Conservation (phyloP, 129 eudicot genomes). For the Artemisia annua region DNA sequence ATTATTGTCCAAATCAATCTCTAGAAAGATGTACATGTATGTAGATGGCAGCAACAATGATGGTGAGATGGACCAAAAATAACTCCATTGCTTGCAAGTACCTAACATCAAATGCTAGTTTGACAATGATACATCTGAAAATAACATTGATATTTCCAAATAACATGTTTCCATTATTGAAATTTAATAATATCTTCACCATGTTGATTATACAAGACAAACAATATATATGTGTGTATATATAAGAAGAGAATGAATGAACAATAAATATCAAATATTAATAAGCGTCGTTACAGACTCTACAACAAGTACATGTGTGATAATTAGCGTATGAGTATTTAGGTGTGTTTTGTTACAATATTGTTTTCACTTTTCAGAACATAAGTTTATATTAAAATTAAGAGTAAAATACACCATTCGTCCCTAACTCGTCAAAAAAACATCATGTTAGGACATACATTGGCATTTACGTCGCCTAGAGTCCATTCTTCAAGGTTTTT, state of each 20-base stretch:
- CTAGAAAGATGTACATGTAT: neutral
- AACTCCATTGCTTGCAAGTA: slow-evolving; percentile 14
- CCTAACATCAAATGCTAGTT: slow-evolving; percentile 21
- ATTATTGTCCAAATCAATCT: neutral
- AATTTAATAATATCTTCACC: slow-evolving; percentile 7
- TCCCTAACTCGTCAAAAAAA: too few relatives aligned
- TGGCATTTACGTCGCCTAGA: too few relatives aligned
- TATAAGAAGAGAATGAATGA: too few relatives aligned
- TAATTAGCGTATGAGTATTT: too few relatives aligned
- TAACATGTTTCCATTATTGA: slow-evolving; percentile 13
- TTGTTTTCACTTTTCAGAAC: neutral
- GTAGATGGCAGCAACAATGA: slow-evolving; percentile 19
- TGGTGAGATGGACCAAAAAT: slow-evolving; percentile 19
- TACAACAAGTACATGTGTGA: neutral
- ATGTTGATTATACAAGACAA: neutral
- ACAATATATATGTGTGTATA: neutral
- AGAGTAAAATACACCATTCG: too few relatives aligned
- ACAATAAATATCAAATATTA: too few relatives aligned
- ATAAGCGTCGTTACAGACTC: too few relatives aligned
- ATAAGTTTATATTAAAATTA: neutral
- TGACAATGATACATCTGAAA: slow-evolving; percentile 28
- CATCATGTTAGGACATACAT: too few relatives aligned
- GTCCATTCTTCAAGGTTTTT: too few relatives aligned
- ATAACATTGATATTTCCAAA: slow-evolving; percentile 37
- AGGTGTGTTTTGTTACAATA: too few relatives aligned